Conservation (phyloP, 306 rosid species). For the Lathyrus oleraceus region DNA sequence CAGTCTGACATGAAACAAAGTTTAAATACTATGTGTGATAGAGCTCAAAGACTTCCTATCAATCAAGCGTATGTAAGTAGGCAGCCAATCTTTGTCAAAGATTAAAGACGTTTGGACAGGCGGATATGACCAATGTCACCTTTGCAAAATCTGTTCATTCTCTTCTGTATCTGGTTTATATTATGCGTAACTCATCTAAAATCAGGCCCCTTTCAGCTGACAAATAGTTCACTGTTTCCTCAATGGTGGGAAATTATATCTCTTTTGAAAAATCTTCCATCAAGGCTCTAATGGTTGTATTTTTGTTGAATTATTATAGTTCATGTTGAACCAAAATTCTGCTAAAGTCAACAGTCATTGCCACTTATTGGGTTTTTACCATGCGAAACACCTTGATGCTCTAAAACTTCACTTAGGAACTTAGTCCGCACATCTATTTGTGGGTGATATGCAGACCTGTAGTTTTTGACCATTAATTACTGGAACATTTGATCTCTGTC, state of each 20-base stretch:
- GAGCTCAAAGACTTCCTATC: no score
- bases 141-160: background rate
- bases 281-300: background rate
- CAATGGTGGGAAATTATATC: background rate
- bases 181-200: background rate
- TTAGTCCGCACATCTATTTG: background rate
- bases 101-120: background rate
- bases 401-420: background rate
- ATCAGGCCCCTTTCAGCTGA: constrained; percentile 7
- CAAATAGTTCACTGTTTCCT: background rate
- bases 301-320: background rate
- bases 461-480: background rate
- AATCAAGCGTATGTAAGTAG: no score
- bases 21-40: background rate
- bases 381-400: background rate
- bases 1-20: constrained; percentile 10
- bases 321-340: background rate
- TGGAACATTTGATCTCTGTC: background rate
- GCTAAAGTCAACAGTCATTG: background rate
- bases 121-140: background rate
- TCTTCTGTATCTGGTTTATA: background rate
- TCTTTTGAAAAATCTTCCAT: background rate
- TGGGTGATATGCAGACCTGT: background rate
- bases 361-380: background rate
- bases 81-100: background rate